Base-by-base conservation (phyloP, 1,139 yeast species). In the Protomyces lactucae-debilis region DNA sequence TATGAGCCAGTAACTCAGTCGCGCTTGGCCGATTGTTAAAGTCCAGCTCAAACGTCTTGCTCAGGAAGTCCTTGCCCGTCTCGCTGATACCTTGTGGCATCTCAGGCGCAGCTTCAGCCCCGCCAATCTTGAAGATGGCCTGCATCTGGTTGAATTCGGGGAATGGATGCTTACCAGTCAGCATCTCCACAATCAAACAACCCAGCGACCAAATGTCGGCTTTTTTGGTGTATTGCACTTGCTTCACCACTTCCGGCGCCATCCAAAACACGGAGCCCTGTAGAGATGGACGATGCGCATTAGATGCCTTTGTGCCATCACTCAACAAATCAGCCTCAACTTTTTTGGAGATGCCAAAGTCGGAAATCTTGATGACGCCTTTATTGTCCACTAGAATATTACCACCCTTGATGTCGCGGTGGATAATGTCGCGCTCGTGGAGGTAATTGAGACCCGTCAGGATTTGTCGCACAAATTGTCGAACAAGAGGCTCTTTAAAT, bases 191-290 rank as follows among this genome's bases (percentile, higher is more conserved):
- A 21, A 91, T 83, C 39, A 92, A 80, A 74, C 97, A 90, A 0
- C 97, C 98, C 3, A 92, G 88, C 0, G 96, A 88, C 98, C 98
- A 92, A 37, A 92, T 90, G 74, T 92, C 98, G 0, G 96, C 96
- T 73, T 88, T 89, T 60, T 87, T 84, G 3, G 97, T 91, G 66
- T 90, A 88, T 0, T 93, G 88, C 0, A 90, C 86, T 72, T 91
- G 97, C 72, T 89, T 88, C 14, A 91, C 97, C 14, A 92, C 97
- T 73, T 92, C 98, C 0, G 98, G 98, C 0, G 97, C 97, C 98
- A 92, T 92, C 98, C 98, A 92, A 72, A 86, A 92, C 0, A 91
- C 96, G 5, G 96, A 88, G 0, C 98, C 98, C 76, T 91, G 97
- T 57, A 92, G 75, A 0, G 97, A 89, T 0, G 91, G 93, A 57